Evolutionary conservation across 2,329 filamentous ascomycete genomes (phyloP).

Genomic region (Purpureocillium lavendulum): DNA sequence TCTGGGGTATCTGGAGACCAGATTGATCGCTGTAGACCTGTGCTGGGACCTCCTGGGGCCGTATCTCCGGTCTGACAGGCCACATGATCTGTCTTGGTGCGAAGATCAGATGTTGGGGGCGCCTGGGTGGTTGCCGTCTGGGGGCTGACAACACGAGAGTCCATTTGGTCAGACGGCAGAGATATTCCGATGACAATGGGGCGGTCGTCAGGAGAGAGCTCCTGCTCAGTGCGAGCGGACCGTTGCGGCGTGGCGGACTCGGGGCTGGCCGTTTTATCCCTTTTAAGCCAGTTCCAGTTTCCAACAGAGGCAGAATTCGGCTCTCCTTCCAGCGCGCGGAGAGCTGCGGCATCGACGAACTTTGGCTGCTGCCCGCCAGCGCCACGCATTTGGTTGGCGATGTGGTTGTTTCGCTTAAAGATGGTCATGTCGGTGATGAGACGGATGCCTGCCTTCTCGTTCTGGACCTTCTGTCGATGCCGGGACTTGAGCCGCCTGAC

Average conservation of each 20-base stretch:
- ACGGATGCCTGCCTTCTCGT: conserved; percentile 55
- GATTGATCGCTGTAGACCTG: conserved; percentile 29
- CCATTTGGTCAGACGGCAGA: conserved; percentile 39
- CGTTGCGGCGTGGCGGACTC: conserved; percentile 17
- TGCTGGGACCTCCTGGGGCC: background rate
- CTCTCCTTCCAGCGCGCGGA: conserved; percentile 50
- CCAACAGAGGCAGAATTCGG: conserved; percentile 45
- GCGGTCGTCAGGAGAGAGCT: conserved; percentile 60
- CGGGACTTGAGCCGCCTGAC: conserved; percentile 46
- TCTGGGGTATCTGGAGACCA: conserved; percentile 57
- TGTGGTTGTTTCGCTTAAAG: conserved; percentile 35
- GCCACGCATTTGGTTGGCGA: conserved; percentile 19
- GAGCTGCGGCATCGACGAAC: conserved; percentile 51
- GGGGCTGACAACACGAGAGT: conserved; percentile 32
- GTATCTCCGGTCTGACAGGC: background rate
- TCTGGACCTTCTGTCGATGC: conserved; percentile 51
- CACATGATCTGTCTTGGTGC: background rate
- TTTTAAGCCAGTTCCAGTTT: conserved; percentile 48
- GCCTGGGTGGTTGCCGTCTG: conserved; percentile 37
- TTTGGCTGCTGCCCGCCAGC: conserved; percentile 27
- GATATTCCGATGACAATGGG: conserved; percentile 67
- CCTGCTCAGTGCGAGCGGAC: conserved; percentile 21
- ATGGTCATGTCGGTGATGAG: conserved; percentile 61
- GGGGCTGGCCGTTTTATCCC: conserved; percentile 23
- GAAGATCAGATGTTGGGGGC: conserved; percentile 11